phyloP scores from a whole-genome alignment of 495 filamentous ascomycete genomes.

The Hamigera avellanea region DNA sequence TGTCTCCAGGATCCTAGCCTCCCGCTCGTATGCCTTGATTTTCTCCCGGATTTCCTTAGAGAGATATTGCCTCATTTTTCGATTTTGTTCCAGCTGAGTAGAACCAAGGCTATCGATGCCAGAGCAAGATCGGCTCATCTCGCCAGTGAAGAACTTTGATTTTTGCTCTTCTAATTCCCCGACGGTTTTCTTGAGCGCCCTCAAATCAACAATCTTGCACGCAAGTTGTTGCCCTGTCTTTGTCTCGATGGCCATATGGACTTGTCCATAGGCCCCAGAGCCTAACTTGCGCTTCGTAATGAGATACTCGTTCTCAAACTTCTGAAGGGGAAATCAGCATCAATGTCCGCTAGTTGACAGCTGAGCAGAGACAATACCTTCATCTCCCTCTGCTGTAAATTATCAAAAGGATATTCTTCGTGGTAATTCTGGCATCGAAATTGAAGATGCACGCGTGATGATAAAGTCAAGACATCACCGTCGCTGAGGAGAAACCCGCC shows the following conservation, averaged over 20 bases:
- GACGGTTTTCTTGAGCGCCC: constrained; percentile 1
- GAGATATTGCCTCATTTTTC: not conserved
- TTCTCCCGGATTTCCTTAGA: constrained; percentile 5
- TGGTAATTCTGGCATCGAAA: constrained; percentile 8
- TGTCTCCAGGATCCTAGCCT: constrained; percentile 44
- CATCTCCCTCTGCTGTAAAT: constrained; percentile 16
- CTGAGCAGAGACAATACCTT: constrained; percentile 9
- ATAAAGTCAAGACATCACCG: constrained; percentile 37
- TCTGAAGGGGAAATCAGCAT: constrained; percentile 13
- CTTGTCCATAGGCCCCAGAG: constrained; percentile 34
- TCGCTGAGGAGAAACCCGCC: constrained; percentile 39
- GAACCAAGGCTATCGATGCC: not conserved
- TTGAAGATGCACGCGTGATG: constrained; percentile 9
- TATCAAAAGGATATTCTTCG: constrained; percentile 7
- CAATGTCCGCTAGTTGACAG: no score
- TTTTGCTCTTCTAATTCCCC: constrained; percentile 1
- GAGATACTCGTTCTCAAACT: constrained; percentile 33
- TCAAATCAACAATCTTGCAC: constrained; percentile 39
- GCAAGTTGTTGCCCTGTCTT: constrained; percentile 32
- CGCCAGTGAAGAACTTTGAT: constrained; percentile 1
- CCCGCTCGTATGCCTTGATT: constrained; percentile 19
- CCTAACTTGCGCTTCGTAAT: constrained; percentile 40
- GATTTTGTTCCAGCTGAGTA: not conserved
- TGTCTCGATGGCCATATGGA: constrained; percentile 35
- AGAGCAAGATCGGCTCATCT: not conserved